These are phyloP conservation scores for Candida chauliodis DNA, from an alignment of 805 yeast species.

Conservation along the genomic window DNA sequence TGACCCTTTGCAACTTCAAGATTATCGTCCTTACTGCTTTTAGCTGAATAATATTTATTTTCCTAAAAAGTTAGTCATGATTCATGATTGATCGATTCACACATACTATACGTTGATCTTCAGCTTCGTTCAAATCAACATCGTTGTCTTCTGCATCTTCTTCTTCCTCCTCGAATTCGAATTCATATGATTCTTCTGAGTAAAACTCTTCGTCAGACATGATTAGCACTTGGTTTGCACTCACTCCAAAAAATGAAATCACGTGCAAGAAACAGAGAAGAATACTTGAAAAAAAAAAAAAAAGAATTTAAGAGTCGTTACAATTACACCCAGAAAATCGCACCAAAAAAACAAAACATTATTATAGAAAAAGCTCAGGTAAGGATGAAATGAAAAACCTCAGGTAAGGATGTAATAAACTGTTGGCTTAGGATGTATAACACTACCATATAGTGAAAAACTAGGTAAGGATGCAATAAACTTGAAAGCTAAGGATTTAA, in stretches of 20 bases:
- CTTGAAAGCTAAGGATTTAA: too few relatives aligned
- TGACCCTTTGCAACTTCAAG: slow-evolving; percentile 20
- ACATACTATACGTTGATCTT: slow-evolving; percentile 16
- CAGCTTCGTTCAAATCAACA: slow-evolving; percentile 24
- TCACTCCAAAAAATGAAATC: too few relatives aligned
- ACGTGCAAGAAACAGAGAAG: background rate
- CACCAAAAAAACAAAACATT: too few relatives aligned
- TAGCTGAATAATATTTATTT: slow-evolving; percentile 34
- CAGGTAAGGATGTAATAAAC: too few relatives aligned
- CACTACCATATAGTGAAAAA: too few relatives aligned
- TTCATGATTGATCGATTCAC: background rate
- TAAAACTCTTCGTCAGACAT: slow-evolving; percentile 38
- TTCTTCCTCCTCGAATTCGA: slow-evolving; percentile 37
- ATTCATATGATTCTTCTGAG: slow-evolving; percentile 38
- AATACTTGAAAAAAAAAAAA: too few relatives aligned
- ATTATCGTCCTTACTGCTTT: slow-evolving; percentile 34
- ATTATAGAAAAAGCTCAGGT: too few relatives aligned
- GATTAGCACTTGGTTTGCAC: background rate
- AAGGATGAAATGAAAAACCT: too few relatives aligned
- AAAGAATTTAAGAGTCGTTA: too few relatives aligned
- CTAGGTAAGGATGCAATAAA: too few relatives aligned
- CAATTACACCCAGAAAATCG: too few relatives aligned
- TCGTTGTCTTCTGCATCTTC: slow-evolving; percentile 24
- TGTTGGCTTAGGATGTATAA: too few relatives aligned
- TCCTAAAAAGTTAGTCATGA: slow-evolving; percentile 17